Base-by-base conservation (phyloP, 257 asterid genomes). In the Vinca minor region DNA sequence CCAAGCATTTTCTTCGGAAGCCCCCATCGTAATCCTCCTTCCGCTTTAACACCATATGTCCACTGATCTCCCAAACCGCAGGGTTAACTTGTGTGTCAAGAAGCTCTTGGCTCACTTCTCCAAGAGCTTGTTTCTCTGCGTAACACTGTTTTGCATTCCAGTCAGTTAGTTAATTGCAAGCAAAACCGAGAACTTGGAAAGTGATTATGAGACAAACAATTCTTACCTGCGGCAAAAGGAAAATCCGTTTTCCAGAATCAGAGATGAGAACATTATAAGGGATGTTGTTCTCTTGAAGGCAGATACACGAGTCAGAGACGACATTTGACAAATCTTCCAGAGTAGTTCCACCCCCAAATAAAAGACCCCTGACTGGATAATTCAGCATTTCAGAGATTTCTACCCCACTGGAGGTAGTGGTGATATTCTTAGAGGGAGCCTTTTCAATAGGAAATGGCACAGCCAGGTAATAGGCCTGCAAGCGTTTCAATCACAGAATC, bases 1-100 rank as follows among this genome's bases (percentile, higher is more conserved):
- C 94, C 96, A 87, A 14, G 96, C 98, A 23, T 92, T 89, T 28
- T 74, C 91, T 76, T 89, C 95, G 0, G 91, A 79, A 20, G 98
- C 98, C 35, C 66, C 95, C 52, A n/a, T 89, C 96, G 26, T 82
- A 92, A 58, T 92, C 98, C 72, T 79, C 63, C 87, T 87, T 92
- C 50, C 96, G 80, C 69, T 92, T 92, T 74, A 92, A 69, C n/a
- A 92, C 96, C 94, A 92, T 92, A 63, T 92, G 98, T 39, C 98
- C 98, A 54, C 98, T 92, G 7, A 92, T 89, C 83, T 92, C 98
- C 98, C 98, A 89, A 13, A 92, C 98, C 0, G 96, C 96, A 1
- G 98, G 98, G 73, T 92, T 92, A 10, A 92, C 98, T 80, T 92
- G 98, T 23, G 98, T 92, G 65, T 92, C 95, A 3, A 92, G 93